Conservation (phyloP, 2,329 filamentous ascomycete genomes). For the Amauroascus niger region DNA sequence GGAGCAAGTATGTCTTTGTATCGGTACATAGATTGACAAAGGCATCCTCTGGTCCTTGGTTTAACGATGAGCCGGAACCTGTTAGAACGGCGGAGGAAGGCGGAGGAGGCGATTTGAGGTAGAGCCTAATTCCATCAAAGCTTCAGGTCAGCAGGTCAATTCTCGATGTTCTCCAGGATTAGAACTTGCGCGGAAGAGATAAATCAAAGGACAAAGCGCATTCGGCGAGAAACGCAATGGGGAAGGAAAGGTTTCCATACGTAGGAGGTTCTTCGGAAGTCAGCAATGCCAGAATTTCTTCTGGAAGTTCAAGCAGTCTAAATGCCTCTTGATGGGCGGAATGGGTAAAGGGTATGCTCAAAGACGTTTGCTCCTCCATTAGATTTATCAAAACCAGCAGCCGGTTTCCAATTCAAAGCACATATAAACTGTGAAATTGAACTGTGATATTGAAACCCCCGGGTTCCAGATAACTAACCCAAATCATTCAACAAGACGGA, state of each 20-base stretch:
- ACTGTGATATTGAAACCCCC: no score
- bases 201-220: not conserved
- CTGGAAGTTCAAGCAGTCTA: conserved; percentile 51
- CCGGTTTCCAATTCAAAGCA: not conserved
- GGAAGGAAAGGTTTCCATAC: conserved; percentile 22
- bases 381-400: not conserved
- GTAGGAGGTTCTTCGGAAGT: conserved; percentile 37
- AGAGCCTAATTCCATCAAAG: conserved; percentile 25
- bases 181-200: not conserved
- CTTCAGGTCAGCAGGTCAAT: not conserved
- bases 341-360: conserved; percentile 32
- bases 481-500: no score
- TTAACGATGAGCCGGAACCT: conserved; percentile 10
- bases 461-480: no score
- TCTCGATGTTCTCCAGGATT: not conserved
- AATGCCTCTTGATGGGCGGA: conserved; percentile 43
- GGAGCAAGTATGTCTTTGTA: conserved; percentile 48
- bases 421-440: no score
- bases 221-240: not conserved
- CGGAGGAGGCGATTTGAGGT: conserved; percentile 31
- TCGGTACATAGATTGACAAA: conserved; percentile 51
- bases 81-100: conserved; percentile 12
- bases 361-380: not conserved
- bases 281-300: conserved; percentile 47
- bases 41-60: conserved; percentile 24